These are phyloP conservation scores for Gracilariopsis chorda DNA, from an alignment of 23 red algal species.

Conservation along the genomic window DNA sequence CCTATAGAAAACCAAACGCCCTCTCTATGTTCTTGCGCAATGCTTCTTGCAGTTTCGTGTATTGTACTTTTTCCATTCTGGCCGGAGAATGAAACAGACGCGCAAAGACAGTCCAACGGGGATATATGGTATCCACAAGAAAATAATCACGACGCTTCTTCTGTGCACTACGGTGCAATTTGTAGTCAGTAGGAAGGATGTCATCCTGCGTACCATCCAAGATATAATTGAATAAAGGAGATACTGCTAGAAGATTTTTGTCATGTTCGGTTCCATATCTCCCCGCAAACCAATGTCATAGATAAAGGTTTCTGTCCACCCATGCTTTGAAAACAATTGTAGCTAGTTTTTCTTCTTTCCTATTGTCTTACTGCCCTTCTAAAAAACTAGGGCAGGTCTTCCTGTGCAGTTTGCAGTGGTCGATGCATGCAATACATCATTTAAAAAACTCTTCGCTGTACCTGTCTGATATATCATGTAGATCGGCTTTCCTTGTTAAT, in stretches of 20 bases:
- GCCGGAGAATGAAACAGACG: not conserved
- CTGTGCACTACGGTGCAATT: not conserved
- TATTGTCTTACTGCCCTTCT: conserved; percentile 53
- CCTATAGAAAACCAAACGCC: not conserved
- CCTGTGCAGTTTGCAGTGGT: conserved; percentile 17
- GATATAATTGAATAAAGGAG: conserved; percentile 12
- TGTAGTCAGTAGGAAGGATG: not conserved
- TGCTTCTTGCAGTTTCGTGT: conserved; percentile 17
- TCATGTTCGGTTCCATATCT: conserved; percentile 41
- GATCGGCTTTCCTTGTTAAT: not conserved
- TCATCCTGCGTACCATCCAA: conserved; percentile 9
- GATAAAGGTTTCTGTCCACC: conserved; percentile 5
- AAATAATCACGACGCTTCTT: not conserved
- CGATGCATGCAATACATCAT: conserved; percentile 10
- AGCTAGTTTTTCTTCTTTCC: not conserved
- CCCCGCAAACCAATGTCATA: conserved; percentile 40
- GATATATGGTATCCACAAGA: conserved; percentile 18
- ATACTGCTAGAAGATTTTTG: not conserved
- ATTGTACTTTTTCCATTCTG: not conserved
- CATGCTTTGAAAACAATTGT: conserved; percentile 10
- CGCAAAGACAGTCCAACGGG: conserved; percentile 27
- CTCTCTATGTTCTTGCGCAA: conserved; percentile 35
- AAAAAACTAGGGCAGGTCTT: conserved; percentile 37
- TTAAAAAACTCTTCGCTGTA: not conserved
- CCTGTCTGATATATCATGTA: conserved; percentile 2